These are phyloP conservation scores for Penstemon barbatus DNA, from an alignment of 257 asterid genomes.

Conservation along the genomic window DNA sequence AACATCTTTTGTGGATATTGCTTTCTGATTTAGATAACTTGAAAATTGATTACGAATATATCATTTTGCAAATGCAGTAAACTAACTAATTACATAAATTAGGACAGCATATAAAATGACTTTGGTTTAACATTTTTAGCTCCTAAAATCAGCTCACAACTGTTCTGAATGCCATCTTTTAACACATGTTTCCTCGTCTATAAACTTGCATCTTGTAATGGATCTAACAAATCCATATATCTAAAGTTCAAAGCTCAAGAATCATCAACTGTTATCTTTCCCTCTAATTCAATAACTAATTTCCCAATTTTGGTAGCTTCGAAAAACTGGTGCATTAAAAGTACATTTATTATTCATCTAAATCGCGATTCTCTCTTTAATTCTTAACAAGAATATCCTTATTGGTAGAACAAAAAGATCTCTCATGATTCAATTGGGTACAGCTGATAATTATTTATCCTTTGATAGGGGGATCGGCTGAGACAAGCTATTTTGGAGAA, in stretches of 20 bases:
- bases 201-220: not conserved
- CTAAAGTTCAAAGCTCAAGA: no score
- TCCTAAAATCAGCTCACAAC: not conserved
- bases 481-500: conserved; percentile 77
- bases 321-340: no score
- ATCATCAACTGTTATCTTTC: no score
- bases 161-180: not conserved
- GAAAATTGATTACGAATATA: not conserved
- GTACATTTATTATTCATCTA: no score
- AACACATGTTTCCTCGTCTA: not conserved
- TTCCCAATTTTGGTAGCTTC: no score
- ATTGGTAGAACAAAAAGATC: not conserved
- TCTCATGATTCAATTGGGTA: not conserved
- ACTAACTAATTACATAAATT: not conserved
- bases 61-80: not conserved
- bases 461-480: conserved; percentile 71
- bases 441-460: conserved; percentile 1
- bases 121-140: not conserved
- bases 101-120: not conserved
- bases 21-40: conserved; percentile 14
- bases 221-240: not conserved
- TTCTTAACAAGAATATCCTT: not conserved
- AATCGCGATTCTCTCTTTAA: not conserved
- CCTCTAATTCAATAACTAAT: no score
- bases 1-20: not conserved